Base-by-base conservation (phyloP, 1,284 basidiomycete genomes). In the Tetrapyrgos nigripes region DNA sequence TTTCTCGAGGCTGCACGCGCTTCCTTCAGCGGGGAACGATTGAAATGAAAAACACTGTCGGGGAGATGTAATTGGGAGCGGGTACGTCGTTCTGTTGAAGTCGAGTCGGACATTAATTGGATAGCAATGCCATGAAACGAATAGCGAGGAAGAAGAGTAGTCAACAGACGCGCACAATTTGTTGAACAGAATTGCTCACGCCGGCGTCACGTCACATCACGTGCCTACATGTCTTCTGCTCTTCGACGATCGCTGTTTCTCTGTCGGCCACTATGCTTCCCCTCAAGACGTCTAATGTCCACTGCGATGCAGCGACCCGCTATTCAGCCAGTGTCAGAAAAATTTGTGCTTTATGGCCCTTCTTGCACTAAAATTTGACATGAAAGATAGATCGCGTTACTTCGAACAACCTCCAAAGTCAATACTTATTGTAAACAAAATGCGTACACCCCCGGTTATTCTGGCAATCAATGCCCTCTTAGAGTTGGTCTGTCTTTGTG, bases 361-460 rank as follows among this genome's bases (percentile, higher is more conserved):
- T 43, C 58, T 59, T n/a, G n/a, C n/a, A n/a, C n/a, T n/a, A n/a
- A 33, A 55, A 50, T 17, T 44, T 35, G n/a, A 40, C 27, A 44
- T 49, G 44, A 72, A 76, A 72, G 65, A 76, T 66, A 82, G 80
- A 67, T 70, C 68, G 69, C 66, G 65, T 60, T 63, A 67, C 19
- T 63, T 68, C 29, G 62, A 68, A 33, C 56, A 75, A 46, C 71
- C 76, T 44, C 81, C 79, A 33, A 77, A 79, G 60, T 69, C 83
- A 43, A 85, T 92, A 40, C 81, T 92, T 52, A 82, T 92, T 62
- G 89, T 92, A 14, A 92, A 92, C 75, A 92, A 92, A 77, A 78
- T 85, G 55, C 83, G 89, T 61, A 93, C 84, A 62, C 87, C 83
- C 65, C 88, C 86, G 14, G 91, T 87, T 66, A 83, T 88, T 67